These are phyloP conservation scores for Coriaria nepalensis DNA, from an alignment of 306 rosid species.

Conservation along the genomic window DNA sequence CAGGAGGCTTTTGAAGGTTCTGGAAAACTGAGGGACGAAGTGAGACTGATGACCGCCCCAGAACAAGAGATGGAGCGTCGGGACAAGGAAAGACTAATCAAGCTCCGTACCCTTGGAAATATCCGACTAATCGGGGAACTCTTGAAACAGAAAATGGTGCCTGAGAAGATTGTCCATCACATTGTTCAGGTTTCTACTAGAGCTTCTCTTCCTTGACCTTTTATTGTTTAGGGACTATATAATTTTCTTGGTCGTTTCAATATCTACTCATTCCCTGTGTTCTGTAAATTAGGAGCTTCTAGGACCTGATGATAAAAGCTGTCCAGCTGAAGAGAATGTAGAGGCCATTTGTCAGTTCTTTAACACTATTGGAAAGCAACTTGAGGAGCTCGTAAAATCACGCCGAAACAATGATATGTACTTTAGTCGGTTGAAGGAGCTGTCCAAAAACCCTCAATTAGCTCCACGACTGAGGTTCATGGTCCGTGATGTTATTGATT, in stretches of 20 bases:
- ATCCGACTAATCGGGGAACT: constrained; percentile 96
- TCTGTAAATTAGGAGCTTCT: constrained; percentile 62
- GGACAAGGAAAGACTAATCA: constrained; percentile 71
- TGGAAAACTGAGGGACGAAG: constrained; percentile 65
- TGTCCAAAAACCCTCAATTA: constrained; percentile 58
- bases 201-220: constrained; percentile 4
- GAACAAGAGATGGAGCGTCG: constrained; percentile 78
- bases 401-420: constrained; percentile 69
- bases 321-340: constrained; percentile 96
- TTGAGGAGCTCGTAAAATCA: constrained; percentile 67
- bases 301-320: constrained; percentile 58
- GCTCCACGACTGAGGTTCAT: constrained; percentile 75
- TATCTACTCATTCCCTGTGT: constrained; percentile 8
- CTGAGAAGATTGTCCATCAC: constrained; percentile 93
- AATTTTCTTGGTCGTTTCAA: constrained; percentile 7
- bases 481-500: constrained; percentile 74
- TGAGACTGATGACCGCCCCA: constrained; percentile 71
- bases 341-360: constrained; percentile 97
- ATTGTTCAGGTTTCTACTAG: constrained; percentile 61
- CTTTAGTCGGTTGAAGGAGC: constrained; percentile 61
- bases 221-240: neutral
- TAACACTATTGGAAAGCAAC: constrained; percentile 92
- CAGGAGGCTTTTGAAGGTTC: constrained; percentile 99
- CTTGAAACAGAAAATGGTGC: constrained; percentile 96
- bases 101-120: constrained; percentile 92